Evolutionary conservation across 805 yeast species (phyloP).

Genomic region (Wickerhamomyces bisporus): DNA sequence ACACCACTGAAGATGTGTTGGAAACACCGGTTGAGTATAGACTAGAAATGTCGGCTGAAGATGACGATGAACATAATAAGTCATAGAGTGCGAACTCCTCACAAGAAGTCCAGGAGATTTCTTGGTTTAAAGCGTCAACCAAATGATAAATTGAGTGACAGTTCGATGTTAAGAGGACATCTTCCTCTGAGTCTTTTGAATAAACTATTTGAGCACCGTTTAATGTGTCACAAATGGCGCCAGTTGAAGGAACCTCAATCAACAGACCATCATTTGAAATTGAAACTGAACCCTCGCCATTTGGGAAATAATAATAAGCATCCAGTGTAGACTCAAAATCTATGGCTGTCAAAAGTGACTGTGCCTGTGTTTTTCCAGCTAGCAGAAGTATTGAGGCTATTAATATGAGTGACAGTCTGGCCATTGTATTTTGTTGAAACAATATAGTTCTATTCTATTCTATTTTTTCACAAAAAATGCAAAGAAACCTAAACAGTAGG

Average conservation of each 20-base stretch:
- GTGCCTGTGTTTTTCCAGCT: slow-evolving; percentile 16
- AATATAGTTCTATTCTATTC: no score
- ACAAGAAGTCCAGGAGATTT: slow-evolving; percentile 20
- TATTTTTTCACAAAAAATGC: no score
- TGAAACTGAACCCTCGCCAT: slow-evolving; percentile 12
- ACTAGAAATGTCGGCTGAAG: no score
- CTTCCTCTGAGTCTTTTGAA: slow-evolving; percentile 9
- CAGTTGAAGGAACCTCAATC: slow-evolving; percentile 6
- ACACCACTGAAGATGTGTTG: no score
- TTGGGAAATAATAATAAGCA: slow-evolving; percentile 18
- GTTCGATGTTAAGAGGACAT: slow-evolving; percentile 19
- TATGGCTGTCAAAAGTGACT: slow-evolving; percentile 13
- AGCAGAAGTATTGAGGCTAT: slow-evolving; percentile 14
- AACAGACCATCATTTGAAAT: slow-evolving; percentile 10
- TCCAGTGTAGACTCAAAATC: slow-evolving; percentile 13
- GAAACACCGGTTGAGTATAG: no score
- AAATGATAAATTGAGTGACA: slow-evolving; percentile 20
- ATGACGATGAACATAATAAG: slow-evolving; percentile 9
- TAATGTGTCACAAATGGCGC: slow-evolving; percentile 11
- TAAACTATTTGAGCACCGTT: slow-evolving; percentile 20
- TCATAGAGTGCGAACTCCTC: slow-evolving; percentile 22
- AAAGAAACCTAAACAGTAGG: no score
- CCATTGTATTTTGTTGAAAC: no score
- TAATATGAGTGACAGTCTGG: not conserved
- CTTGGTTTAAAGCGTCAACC: slow-evolving; percentile 9